Evolutionary conservation across 2,329 filamentous ascomycete genomes (phyloP).

Genomic region (Alternaria angustiovoidea): DNA sequence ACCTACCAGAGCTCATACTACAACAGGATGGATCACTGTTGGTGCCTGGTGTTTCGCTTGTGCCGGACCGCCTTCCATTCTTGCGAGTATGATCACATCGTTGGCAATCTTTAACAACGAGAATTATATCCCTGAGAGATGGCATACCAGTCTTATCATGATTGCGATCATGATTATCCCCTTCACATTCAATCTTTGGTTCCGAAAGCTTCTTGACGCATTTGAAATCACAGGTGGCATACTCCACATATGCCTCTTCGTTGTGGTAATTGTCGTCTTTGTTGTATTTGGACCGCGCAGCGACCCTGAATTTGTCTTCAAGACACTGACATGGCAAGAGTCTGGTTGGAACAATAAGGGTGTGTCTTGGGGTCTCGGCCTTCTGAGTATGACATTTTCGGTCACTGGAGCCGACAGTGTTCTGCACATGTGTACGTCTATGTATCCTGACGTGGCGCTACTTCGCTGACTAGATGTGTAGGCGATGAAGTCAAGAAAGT

Average conservation of each 20-base stretch:
- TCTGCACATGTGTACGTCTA: constrained; percentile 50
- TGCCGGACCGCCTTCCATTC: constrained; percentile 35
- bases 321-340: constrained; percentile 53
- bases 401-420: constrained; percentile 58
- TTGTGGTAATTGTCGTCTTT: constrained; percentile 58
- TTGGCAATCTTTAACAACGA: constrained; percentile 50
- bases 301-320: constrained; percentile 54
- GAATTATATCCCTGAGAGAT: constrained; percentile 50
- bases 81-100: constrained; percentile 36
- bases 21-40: constrained; percentile 54
- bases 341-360: constrained; percentile 54
- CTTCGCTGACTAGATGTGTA: background rate
- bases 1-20: constrained; percentile 32
- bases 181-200: constrained; percentile 55
- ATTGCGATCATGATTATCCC: constrained; percentile 53
- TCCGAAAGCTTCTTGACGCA: constrained; percentile 54
- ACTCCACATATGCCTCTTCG: constrained; percentile 59
- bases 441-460: background rate
- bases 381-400: constrained; percentile 45
- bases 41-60: constrained; percentile 49
- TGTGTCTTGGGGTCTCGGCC: constrained; percentile 53
- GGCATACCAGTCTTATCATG: constrained; percentile 60
- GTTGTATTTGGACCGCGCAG: constrained; percentile 53
- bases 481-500: constrained; percentile 55
- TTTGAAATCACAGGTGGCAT: constrained; percentile 58